Evolutionary conservation across 1,139 yeast species (phyloP).

Genomic region (Hyphopichia khmerensis): DNA sequence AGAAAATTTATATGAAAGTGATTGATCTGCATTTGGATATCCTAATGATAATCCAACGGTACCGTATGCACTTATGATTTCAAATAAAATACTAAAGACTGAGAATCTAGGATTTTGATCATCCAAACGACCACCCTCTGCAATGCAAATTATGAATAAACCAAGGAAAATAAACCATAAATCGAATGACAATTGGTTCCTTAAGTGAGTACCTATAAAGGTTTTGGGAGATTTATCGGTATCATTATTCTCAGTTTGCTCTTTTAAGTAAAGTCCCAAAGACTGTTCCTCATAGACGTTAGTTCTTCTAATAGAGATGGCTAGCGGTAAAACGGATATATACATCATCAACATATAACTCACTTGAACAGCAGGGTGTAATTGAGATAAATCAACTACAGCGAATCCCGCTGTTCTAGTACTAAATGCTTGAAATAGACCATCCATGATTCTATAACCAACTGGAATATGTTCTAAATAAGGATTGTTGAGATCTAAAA

Average conservation of each 20-base stretch:
- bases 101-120: slow-evolving; percentile 51
- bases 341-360: slow-evolving; percentile 97
- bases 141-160: slow-evolving; percentile 78
- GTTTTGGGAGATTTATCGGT: slow-evolving; percentile 46
- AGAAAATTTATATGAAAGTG: slow-evolving; percentile 72
- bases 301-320: slow-evolving; percentile 93
- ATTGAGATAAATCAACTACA: slow-evolving; percentile 61
- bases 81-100: slow-evolving; percentile 76
- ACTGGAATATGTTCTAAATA: slow-evolving; percentile 51
- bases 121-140: slow-evolving; percentile 68
- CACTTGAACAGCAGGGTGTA: slow-evolving; percentile 92
- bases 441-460: slow-evolving; percentile 74
- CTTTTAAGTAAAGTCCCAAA: slow-evolving; percentile 71
- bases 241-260: slow-evolving; percentile 28
- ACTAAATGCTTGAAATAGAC: slow-evolving; percentile 85
- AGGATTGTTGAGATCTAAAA: slow-evolving; percentile 63
- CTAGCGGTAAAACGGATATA: slow-evolving; percentile 91
- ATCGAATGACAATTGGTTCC: slow-evolving; percentile 91
- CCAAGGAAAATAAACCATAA: slow-evolving; percentile 92
- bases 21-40: slow-evolving; percentile 62
- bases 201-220: slow-evolving; percentile 82
- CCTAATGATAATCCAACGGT: slow-evolving; percentile 93
- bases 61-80: slow-evolving; percentile 92
- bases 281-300: slow-evolving; percentile 98
- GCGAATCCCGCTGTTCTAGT: slow-evolving; percentile 94